Evolutionary conservation across 352 stramenopile genomes (phyloP), one percentile per base, ranked within the genome.

Genomic region (Thalassiosira livingstoniorum): DNA sequence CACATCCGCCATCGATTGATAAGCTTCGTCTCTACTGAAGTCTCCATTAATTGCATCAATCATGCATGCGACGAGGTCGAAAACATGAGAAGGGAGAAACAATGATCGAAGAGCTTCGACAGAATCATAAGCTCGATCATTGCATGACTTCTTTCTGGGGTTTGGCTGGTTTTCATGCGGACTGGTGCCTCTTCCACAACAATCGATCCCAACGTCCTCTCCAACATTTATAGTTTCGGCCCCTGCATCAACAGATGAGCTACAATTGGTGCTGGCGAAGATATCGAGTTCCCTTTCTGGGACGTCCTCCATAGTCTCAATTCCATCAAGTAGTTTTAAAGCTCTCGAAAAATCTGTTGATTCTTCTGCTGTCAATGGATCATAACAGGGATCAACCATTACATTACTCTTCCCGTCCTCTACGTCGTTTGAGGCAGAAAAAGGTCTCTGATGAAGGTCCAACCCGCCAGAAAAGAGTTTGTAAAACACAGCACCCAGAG

Each of bases 1-100:
- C 27, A 78, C 70, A 5, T 78, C 70, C 13, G 2, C 2, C 29
- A 78, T 78, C 2, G 23, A 11, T 2, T 32, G 13, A 32, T 78
- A 78, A 1, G 70, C 18, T 27, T 78, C 58, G 37, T 70, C 42
- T 71, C 37, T 29, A 35, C 55, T 70, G 21, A 78, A 42, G 39
- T 61, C 61, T 7, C 58, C 70, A 35, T 70, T 71, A n/a, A 23
- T 47, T 3, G 21, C 62, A 39, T 70, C 57, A 42, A 78, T 39
- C 70, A 78, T 78, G 29, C 71, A 63, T 4, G 18, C 70, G 53
- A 78, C 29, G 23, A 78, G 34, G 42, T 78, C 43, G 42, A 57
- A 78, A 10, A 78, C 2, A 34, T 37, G 0, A 51, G 0, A 37
- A 11, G 70, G 70, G 18, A 78, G n/a, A 34, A 37, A 55, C 70